A percentile compares a stretch with the other conserved stretches of the same genome.
Conservation (phyloP, 2,329 filamentous ascomycete species). For the Penicillium sp. region DNA sequence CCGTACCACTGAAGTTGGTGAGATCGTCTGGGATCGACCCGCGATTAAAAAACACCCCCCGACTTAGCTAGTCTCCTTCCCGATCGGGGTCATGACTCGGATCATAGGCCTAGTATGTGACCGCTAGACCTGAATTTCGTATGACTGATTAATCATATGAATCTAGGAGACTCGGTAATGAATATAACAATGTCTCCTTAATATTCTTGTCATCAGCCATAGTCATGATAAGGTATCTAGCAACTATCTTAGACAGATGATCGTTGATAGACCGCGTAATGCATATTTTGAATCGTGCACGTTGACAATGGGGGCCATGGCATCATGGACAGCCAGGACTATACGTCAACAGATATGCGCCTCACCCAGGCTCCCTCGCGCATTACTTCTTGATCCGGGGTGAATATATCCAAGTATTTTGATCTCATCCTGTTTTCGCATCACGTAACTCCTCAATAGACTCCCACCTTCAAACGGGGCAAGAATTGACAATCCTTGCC, state of each 20-base stretch:
- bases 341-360: neutral
- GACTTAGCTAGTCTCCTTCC: conserved; percentile 1
- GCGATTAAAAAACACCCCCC: neutral
- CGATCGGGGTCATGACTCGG: neutral
- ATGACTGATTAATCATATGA: neutral
- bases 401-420: neutral
- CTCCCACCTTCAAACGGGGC: neutral
- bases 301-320: neutral
- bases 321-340: neutral
- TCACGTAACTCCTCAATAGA: neutral
- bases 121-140: neutral
- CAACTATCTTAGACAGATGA: neutral
- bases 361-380: neutral
- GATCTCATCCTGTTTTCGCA: neutral
- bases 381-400: neutral
- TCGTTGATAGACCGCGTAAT: neutral
- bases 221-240: neutral
- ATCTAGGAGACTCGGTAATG: neutral
- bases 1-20: neutral
- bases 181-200: neutral
- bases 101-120: neutral
- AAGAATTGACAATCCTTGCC: neutral
- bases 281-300: neutral
- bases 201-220: neutral
- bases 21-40: neutral